phyloP scores from a whole-genome alignment of 2,329 filamentous ascomycete species.

The Pestalotiopsis sp. region DNA sequence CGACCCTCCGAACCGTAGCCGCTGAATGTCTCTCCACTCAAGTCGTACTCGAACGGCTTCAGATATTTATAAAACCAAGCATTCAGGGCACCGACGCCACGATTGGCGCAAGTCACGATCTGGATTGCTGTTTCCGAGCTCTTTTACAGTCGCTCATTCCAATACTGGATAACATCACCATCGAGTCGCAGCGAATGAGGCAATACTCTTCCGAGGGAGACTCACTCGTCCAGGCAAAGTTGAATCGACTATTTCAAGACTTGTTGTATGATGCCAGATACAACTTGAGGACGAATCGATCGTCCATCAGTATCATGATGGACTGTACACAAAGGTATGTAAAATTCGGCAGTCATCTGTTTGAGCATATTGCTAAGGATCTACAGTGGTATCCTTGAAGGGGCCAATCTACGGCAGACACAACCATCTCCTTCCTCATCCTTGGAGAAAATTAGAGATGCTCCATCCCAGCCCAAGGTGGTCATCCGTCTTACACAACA shows the following conservation, averaged over 20 bases:
- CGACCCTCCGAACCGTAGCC: neutral
- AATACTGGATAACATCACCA: conserved; percentile 20
- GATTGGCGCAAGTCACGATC: conserved; percentile 11
- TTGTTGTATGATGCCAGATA: conserved; percentile 19
- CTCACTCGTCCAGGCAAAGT: conserved; percentile 20
- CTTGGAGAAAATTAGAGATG: conserved; percentile 11
- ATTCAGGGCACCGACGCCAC: neutral
- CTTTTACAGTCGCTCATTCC: conserved; percentile 21
- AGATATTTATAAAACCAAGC: neutral
- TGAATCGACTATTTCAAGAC: conserved; percentile 21
- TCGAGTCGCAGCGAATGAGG: conserved; percentile 19
- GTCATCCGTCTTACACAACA: conserved; percentile 19
- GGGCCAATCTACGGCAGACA: conserved; percentile 19
- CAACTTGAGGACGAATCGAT: conserved; percentile 21
- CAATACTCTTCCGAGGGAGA: conserved; percentile 20
- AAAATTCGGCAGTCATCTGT: neutral
- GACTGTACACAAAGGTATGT: conserved; percentile 26
- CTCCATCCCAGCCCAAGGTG: conserved; percentile 21
- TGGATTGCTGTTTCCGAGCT: conserved; percentile 21
- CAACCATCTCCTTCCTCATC: conserved; percentile 11
- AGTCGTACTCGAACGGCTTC: conserved; percentile 6
- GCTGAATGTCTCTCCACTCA: conserved; percentile 6
- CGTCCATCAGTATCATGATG: conserved; percentile 23
- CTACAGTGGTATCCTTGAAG: conserved; percentile 19
- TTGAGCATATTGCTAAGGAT: neutral